Conservation (phyloP, 441 rosid genomes). For the Aquilaria agallochum region DNA sequence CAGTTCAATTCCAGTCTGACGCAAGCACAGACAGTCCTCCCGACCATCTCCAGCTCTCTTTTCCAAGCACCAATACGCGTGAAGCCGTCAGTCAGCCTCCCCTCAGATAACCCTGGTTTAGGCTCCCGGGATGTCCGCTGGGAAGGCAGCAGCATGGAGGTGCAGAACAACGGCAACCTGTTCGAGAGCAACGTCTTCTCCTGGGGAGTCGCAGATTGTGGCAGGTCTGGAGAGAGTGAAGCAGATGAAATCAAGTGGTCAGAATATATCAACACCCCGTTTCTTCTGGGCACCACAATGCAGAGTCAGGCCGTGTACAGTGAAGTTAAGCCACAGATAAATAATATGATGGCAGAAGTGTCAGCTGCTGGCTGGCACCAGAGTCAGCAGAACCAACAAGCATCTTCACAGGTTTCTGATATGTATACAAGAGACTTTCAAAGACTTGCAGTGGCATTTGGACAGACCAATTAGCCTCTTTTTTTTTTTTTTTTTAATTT, state of each 20-base stretch:
- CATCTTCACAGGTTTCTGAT: constrained; percentile 30
- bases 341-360: constrained; percentile 33
- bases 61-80: constrained; percentile 38
- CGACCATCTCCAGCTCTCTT: constrained; percentile 25
- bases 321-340: constrained; percentile 39
- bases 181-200: constrained; percentile 41
- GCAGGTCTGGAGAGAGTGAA: constrained; percentile 26
- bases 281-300: constrained; percentile 34
- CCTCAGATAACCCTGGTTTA: constrained; percentile 30
- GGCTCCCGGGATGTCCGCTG: constrained; percentile 32
- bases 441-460: constrained; percentile 57
- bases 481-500: neutral
- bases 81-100: constrained; percentile 50
- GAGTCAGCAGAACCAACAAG: constrained; percentile 29
- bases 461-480: constrained; percentile 38
- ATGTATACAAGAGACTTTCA: constrained; percentile 45
- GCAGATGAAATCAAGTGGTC: constrained; percentile 62
- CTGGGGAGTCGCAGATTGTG: constrained; percentile 41
- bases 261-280: constrained; percentile 53
- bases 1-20: constrained; percentile 27
- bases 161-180: constrained; percentile 33
- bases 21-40: constrained; percentile 19
- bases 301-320: constrained; percentile 39
- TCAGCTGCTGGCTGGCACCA: constrained; percentile 34
- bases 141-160: constrained; percentile 28